Base-by-base conservation (phyloP, 2,329 filamentous ascomycete genomes). In the Remersonia thermophila region DNA sequence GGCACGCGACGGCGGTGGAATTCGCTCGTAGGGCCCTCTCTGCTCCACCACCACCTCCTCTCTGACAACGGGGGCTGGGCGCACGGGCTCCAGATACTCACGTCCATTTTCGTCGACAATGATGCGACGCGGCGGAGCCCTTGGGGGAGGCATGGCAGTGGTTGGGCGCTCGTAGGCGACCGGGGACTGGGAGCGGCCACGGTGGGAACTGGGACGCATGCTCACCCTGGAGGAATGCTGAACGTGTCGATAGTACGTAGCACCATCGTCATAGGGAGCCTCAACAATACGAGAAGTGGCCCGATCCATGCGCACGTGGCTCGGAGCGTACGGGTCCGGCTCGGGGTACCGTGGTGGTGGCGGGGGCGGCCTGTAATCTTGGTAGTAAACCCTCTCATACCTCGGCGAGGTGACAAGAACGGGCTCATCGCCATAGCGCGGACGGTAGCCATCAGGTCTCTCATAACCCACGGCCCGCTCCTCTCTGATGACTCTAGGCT, bases 91-190 rank as follows among this genome's bases (percentile, higher is more conserved):
- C 41, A 69, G 56, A 59, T 87, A 95, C 53, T 84, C 77, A 54
- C 83, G 83, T 28, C 86, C 86, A 56, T 78, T 83, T 43, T 83
- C 76, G 58, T 95, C 87, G 37, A 93, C 67, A 25, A 93, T 68
- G 44, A 94, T 80, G 42, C 79, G 75, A 37, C 77, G 65, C 31
- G 71, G 62, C 13, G 71, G 67, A 6, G 71, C 65, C 33, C 65
- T 56, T 48, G 64, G 65, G 32, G 65, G 65, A 2, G 60, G 60
- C 60, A 73, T 66, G n/a, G 64, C 61, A 23, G 68, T 61, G 12
- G 65, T 52, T 46, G 61, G 52, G 45, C 60, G 52, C 43, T 67
- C 60, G 43, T 60, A 52, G 48, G 63, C 51, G 26, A 63, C 45
- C 7, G 67, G 65, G 12, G 68, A 71, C 31, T 63, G 59, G 11